These are phyloP conservation scores for Arxiozyma telluris DNA, from an alignment of 1,139 yeast species.

Conservation along the genomic window DNA sequence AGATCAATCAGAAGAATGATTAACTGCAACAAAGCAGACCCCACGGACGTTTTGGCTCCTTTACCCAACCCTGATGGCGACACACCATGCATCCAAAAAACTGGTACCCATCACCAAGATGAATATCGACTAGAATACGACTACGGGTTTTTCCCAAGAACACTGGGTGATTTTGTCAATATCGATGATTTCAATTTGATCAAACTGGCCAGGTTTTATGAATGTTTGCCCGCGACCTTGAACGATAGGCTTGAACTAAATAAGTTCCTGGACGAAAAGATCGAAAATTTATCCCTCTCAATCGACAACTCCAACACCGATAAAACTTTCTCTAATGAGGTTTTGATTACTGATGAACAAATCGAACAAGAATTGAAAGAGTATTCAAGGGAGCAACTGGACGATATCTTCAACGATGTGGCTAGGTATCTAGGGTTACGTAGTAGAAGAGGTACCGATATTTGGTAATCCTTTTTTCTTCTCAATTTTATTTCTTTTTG, in stretches of 20 bases:
- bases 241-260: conserved; percentile 42
- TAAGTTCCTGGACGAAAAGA: conserved; percentile 40
- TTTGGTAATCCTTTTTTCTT: conserved; percentile 36
- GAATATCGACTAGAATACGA: conserved; percentile 24
- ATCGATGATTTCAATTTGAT: conserved; percentile 41
- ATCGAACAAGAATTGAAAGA: conserved; percentile 29
- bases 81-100: conserved; percentile 33
- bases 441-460: conserved; percentile 42
- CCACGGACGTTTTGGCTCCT: conserved; percentile 41
- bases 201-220: conserved; percentile 60
- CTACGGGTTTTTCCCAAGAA: conserved; percentile 46
- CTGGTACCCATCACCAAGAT: too few relatives aligned
- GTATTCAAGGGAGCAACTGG: conserved; percentile 39
- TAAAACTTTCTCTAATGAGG: conserved; percentile 1
- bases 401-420: conserved; percentile 50
- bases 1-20: conserved; percentile 51
- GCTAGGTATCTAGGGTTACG: conserved; percentile 62
- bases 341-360: conserved; percentile 18
- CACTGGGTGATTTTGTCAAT: conserved; percentile 44
- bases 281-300: conserved; percentile 29
- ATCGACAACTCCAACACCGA: conserved; percentile 11
- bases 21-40: conserved; percentile 39
- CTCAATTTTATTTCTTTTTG: too few relatives aligned
- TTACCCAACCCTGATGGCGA: conserved; percentile 70
- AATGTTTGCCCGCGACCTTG: conserved; percentile 45